Percentiles rank a stretch among this genome's conserved stretches.
phyloP scores from a whole-genome alignment of 805 yeast genomes.

The Saccharomyces mikatae region DNA sequence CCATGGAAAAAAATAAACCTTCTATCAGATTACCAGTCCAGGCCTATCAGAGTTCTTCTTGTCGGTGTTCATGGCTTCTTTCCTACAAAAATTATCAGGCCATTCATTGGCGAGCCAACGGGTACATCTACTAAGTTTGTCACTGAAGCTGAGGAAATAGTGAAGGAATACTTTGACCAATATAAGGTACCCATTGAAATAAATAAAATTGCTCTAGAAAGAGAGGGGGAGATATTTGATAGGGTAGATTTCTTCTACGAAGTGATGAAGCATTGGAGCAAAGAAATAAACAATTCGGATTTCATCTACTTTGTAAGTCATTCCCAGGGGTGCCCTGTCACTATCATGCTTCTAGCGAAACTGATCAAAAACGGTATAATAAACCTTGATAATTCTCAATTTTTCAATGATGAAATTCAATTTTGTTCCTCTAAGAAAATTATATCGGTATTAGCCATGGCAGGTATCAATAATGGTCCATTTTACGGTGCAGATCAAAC shows the following conservation, averaged over 20 bases:
- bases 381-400: slow-evolving; percentile 28
- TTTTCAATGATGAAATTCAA: slow-evolving; percentile 10
- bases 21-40: slow-evolving; percentile 14
- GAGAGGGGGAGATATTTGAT: slow-evolving; percentile 83
- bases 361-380: slow-evolving; percentile 54
- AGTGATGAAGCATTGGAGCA: slow-evolving; percentile 58
- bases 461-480: slow-evolving; percentile 92
- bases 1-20: slow-evolving; percentile 13
- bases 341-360: slow-evolving; percentile 67
- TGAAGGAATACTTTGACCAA: slow-evolving; percentile 55
- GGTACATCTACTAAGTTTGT: slow-evolving; percentile 91
- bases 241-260: slow-evolving; percentile 76
- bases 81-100: slow-evolving; percentile 78
- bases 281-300: slow-evolving; percentile 55
- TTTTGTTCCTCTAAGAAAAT: slow-evolving; percentile 29
- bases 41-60: slow-evolving; percentile 57
- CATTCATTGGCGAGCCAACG: slow-evolving; percentile 88
- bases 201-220: slow-evolving; percentile 90
- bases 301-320: slow-evolving; percentile 88
- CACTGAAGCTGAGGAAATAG: slow-evolving; percentile 76
- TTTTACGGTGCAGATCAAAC: slow-evolving; percentile 86
- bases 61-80: slow-evolving; percentile 96
- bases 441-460: slow-evolving; percentile 83
- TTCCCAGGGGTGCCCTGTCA: slow-evolving; percentile 93
- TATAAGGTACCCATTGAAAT: slow-evolving; percentile 41